Base-by-base conservation (phyloP, 768 basidiomycete species). In the Lactifluus hygrophoroides region DNA sequence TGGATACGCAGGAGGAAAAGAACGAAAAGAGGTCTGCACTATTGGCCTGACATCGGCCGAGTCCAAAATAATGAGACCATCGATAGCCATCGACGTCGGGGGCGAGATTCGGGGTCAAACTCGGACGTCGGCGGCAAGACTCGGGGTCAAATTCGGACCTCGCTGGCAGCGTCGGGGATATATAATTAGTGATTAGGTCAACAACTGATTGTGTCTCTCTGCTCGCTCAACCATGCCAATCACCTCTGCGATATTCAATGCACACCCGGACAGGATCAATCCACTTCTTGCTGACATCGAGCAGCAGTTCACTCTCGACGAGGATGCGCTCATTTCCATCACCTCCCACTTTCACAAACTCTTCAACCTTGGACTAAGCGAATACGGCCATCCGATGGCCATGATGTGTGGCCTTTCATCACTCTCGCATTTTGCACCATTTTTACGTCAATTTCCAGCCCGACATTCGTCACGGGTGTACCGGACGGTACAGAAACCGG, bases 401-500 rank as follows among this genome's bases (percentile, higher is more conserved):
- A 96, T 97, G 90, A 93, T 97, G 85, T 89, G 64, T 56, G 82
- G 68, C 3, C 9, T 9, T 23, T 28, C 23, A 25, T 35, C 2
- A 56, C 21, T 40, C 32, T 17, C 45, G 42, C 25, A 38, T 25
- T 19, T 37, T 25, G 21, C n/a, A 21, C 16, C 48, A 5, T 44
- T 19, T 40, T 64, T 11, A 57, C 45, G 37, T 25, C 16, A 38
- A 44, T 38, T 54, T 10, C 25, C 50, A 94, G 91, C 64, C 96
- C 96, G 6, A 89, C 92, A 10, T 99, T 91, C 72, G 91, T 98
- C 43, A 92, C 89, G n/a, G 86, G 87, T 51, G 91, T 96, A 25
- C 96, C 96, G 45, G 80, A 96, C 71, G 96, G 96, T 46, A 83
- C 85, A 50, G 96, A 99, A 73, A 88, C 82, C 57, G 96, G 96